Conservation (phyloP, 2,329 filamentous ascomycete species). For the Leptosphaerulina australis region DNA sequence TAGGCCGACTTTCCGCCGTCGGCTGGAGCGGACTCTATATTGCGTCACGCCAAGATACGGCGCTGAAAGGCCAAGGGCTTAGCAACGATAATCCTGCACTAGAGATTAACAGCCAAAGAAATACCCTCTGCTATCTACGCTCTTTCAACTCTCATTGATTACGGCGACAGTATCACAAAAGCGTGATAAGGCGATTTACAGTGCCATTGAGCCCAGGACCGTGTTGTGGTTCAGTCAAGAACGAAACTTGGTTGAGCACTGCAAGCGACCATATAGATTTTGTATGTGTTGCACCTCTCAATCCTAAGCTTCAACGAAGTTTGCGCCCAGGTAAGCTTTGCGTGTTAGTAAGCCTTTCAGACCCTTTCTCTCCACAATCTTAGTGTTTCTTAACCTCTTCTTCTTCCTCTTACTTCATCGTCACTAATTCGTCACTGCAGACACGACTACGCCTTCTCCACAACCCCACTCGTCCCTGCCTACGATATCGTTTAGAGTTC, state of each 20-base stretch:
- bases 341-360: conserved; percentile 22
- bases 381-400: conserved; percentile 18
- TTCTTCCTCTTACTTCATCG: conserved; percentile 1
- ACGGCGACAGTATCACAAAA: not conserved
- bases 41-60: conserved; percentile 8
- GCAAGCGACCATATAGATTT: conserved; percentile 11
- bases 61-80: conserved; percentile 19
- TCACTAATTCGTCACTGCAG: conserved; percentile 18
- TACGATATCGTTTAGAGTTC: conserved; percentile 17
- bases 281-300: conserved; percentile 19
- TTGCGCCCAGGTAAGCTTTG: conserved; percentile 24
- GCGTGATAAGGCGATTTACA: conserved; percentile 17
- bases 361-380: conserved; percentile 12
- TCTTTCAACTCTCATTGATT: conserved; percentile 12
- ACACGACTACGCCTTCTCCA: conserved; percentile 9
- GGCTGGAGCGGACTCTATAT: conserved; percentile 10
- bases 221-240: conserved; percentile 2
- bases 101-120: conserved; percentile 14
- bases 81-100: conserved; percentile 18
- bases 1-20: conserved; percentile 12
- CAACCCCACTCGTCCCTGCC: conserved; percentile 16
- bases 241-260: conserved; percentile 6
- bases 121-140: conserved; percentile 11
- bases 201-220: conserved; percentile 25
- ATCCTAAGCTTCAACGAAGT: conserved; percentile 25